Evolutionary conservation across 441 rosid species (phyloP), one percentile per base, ranked within the genome.

Genomic region (Adansonia rubrostipa): DNA sequence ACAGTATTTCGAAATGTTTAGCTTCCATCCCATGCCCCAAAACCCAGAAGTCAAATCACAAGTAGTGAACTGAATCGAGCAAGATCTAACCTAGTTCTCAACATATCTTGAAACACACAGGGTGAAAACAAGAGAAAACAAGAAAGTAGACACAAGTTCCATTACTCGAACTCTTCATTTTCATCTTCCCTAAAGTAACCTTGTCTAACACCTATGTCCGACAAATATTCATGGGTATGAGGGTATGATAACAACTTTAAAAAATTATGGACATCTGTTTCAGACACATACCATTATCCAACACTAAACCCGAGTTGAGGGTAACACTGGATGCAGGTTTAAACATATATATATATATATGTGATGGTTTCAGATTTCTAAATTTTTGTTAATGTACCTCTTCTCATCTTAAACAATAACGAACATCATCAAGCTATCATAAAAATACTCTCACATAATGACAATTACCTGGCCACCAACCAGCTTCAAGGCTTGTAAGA

Each of bases 51-150:
- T 47, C 19, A 45, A 71, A 24, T 28, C 4, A 56, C 9, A n/a
- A 24, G 4, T 24, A 10, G 3, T 7, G 58, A 57, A 5, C 11
- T 51, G 36, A 48, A 14, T 51, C 45, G 51, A 70, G 9, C n/a
- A 24, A 13, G 5, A 10, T 13, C 14, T 45, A 50, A 45, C 9
- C 73, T 9, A 17, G n/a, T 7, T 24, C 19, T 47, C 22, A 15
- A 33, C n/a, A 58, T 5, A 33, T 73, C 45, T 54, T 40, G n/a
- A 40, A 9, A n/a, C 13, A n/a, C 19, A 3, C 4, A 8, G 11
- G 0, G 13, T 1, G 2, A 9, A 7, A 19, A 14, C 22, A 17
- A 6, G 10, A 1, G 20, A 4, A 14, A 1, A 15, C 0, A 1
- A 61, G 15, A 56, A 17, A 56, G 22, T n/a, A 1, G 3, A 17